Evolutionary conservation across 106 monocot species (phyloP), one percentile per base, ranked within the genome.

Genomic region (Apostasia ramifera): DNA sequence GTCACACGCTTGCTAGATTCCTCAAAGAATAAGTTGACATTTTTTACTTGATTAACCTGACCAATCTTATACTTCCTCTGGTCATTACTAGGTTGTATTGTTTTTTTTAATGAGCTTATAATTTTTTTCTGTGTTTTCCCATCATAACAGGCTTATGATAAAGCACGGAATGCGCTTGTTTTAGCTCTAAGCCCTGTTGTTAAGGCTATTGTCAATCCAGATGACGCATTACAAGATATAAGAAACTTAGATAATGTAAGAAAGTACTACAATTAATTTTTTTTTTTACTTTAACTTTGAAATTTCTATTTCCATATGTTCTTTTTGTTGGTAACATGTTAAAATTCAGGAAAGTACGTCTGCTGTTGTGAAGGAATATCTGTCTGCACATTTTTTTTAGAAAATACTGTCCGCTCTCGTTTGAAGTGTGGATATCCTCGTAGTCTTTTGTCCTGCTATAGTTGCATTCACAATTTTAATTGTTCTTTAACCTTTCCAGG

Each of bases 161-260:
- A 86, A 92, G 95, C 95, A 68, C 84, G 95, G 75, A 95, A 95
- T 82, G 95, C 95, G 8, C 57, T 95, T 40, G 95, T 89, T 74
- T 92, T 95, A 81, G 89, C 92, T 70, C 74, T 89, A 55, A 95
- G 95, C 63, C 95, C 95, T n/a, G 92, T 95, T 65, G 92, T 95
- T 43, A 76, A 86, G 49, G 95, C 92, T 77, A 78, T 95, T 61
- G 59, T 95, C 72, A 92, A 95, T 83, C 92, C 92, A 60, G 89
- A 95, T 75, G 92, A 89, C 70, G 95, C 95, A 74, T 66, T 95
- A 70, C 86, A 71, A 57, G 81, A 89, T 66, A 89, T 95, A 75
- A 71, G 95, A 49, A 73, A 92, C 71, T 81, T 95, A 68, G 95
- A 95, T 77, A 70, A 74, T 74, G 94, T 95, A 79, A 83, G 85